Percentiles rank a stretch among this genome's conserved stretches.
Evolutionary conservation across 78 protist genomes (phyloP).

Genomic region (Polysphondylium violaceum): DNA sequence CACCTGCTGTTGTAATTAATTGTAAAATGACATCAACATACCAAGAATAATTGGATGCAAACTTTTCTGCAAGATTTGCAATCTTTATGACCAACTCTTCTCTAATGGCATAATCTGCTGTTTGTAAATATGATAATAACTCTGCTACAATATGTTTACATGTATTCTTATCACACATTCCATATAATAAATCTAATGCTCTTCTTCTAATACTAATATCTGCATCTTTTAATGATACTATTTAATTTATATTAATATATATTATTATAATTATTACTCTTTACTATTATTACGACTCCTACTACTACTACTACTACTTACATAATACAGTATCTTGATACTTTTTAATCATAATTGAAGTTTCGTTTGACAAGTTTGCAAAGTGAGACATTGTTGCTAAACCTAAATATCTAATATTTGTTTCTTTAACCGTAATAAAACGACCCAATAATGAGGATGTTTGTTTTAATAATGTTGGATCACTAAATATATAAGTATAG

Average conservation of each 20-base stretch:
- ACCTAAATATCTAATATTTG: slow-evolving; percentile 95
- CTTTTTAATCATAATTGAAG: slow-evolving; percentile 72
- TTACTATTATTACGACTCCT: too few relatives aligned
- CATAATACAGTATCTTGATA: slow-evolving; percentile 73
- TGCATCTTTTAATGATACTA: slow-evolving; percentile 84
- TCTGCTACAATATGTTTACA: slow-evolving; percentile 89
- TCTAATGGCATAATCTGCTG: slow-evolving; percentile 88
- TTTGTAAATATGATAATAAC: slow-evolving; percentile 91
- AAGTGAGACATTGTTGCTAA: slow-evolving; percentile 87
- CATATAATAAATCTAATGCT: slow-evolving; percentile 96
- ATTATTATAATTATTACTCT: neutral
- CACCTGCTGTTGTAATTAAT: slow-evolving; percentile 94
- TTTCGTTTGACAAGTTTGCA: slow-evolving; percentile 57
- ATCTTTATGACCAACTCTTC: slow-evolving; percentile 96
- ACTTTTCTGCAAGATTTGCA: slow-evolving; percentile 97
- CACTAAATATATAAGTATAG: slow-evolving; percentile 57
- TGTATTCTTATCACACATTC: slow-evolving; percentile 91
- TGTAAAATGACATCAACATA: slow-evolving; percentile 95
- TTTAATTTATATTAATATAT: neutral
- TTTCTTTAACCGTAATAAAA: slow-evolving; percentile 92
- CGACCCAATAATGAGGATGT: slow-evolving; percentile 82
- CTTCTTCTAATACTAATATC: slow-evolving; percentile 93
- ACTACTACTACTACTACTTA: too few relatives aligned
- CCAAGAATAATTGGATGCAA: slow-evolving; percentile 91
- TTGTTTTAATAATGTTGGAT: slow-evolving; percentile 74